Evolutionary conservation across 495 filamentous ascomycete genomes (phyloP).

Genomic region (Hypoxylon lienhwacheense): DNA sequence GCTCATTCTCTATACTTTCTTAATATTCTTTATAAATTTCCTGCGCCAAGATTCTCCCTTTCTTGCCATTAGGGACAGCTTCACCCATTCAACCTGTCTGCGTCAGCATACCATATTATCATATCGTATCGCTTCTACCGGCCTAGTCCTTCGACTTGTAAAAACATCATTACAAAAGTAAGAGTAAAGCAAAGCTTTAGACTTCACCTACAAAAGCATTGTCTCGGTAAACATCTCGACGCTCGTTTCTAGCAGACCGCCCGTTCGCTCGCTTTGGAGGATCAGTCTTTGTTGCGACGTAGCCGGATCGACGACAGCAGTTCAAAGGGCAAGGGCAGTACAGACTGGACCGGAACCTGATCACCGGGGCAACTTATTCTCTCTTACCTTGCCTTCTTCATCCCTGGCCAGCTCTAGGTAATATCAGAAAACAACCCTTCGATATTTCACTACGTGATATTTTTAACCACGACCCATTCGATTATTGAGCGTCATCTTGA

Average conservation of each 20-base stretch:
- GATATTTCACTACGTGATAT: conserved; percentile 27
- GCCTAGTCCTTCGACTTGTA: conserved; percentile 1
- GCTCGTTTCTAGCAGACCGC: conserved; percentile 40
- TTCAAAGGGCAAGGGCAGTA: conserved; percentile 29
- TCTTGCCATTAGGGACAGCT: conserved; percentile 15
- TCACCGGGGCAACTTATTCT: conserved; percentile 6
- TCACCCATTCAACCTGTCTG: conserved; percentile 14
- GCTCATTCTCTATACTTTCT: conserved; percentile 44
- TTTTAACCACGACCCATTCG: conserved; percentile 25
- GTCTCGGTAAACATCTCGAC: conserved; percentile 34
- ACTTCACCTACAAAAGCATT: conserved; percentile 29
- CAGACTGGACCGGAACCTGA: conserved; percentile 11
- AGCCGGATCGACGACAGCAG: conserved; percentile 25
- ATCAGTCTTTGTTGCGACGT: conserved; percentile 41
- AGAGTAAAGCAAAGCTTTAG: no score
- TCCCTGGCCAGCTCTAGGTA: conserved; percentile 28
- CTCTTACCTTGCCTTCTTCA: conserved; percentile 7
- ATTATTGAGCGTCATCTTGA: conserved; percentile 26
- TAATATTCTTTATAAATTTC: conserved; percentile 39
- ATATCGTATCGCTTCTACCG: conserved; percentile 14
- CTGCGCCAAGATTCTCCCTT: conserved; percentile 26
- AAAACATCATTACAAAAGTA: no score
- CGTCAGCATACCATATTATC: conserved; percentile 14
- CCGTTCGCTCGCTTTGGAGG: conserved; percentile 42
- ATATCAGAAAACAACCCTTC: conserved; percentile 17